Evolutionary conservation across 306 rosid genomes (phyloP).

Genomic region (Argentina anserina): DNA sequence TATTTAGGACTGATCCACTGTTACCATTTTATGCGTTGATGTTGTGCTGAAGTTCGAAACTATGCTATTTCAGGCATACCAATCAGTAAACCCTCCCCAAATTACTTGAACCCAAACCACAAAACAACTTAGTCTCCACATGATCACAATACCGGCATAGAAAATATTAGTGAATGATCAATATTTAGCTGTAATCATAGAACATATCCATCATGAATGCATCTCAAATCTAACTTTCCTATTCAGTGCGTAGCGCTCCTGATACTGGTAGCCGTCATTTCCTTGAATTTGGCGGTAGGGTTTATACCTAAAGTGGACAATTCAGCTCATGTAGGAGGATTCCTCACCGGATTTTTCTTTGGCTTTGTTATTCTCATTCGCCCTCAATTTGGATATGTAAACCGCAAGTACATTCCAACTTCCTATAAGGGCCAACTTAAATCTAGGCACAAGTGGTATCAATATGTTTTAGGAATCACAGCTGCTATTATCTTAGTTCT

Average conservation of each 20-base stretch:
- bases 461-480: constrained; percentile 42
- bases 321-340: constrained; percentile 93
- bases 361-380: constrained; percentile 73
- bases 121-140: neutral
- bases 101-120: neutral
- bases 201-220: neutral
- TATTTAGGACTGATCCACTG: neutral
- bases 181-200: neutral
- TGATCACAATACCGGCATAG: neutral
- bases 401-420: constrained; percentile 51
- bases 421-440: constrained; percentile 48
- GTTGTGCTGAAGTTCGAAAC: neutral
- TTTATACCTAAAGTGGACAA: constrained; percentile 79
- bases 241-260: constrained; percentile 65
- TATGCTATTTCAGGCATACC: neutral
- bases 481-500: constrained; percentile 42
- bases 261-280: constrained; percentile 48
- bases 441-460: constrained; percentile 60
- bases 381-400: constrained; percentile 77
- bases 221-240: constrained; percentile 11
- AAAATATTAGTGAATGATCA: neutral
- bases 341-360: constrained; percentile 65
- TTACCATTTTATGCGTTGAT: neutral
- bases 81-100: neutral
- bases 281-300: constrained; percentile 72